These are phyloP conservation scores for Saccharomycopsis javanensis DNA, from an alignment of 805 yeast genomes.

Conservation along the genomic window DNA sequence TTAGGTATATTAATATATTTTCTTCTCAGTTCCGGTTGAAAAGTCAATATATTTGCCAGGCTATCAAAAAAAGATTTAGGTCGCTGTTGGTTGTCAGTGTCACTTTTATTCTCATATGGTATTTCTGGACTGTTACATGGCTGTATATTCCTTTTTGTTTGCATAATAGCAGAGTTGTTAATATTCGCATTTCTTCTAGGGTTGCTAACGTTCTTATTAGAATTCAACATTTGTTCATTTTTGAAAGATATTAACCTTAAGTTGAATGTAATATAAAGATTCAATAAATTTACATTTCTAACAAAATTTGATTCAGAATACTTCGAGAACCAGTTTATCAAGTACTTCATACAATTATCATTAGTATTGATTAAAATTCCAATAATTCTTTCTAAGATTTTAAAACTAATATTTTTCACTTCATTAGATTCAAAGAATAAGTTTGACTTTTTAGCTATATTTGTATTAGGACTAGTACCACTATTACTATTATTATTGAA, in stretches of 20 bases:
- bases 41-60: conserved; percentile 14
- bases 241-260: conserved; percentile 29
- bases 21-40: conserved; percentile 18
- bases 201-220: neutral
- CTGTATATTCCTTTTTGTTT: neutral
- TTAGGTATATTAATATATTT: conserved; percentile 12
- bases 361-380: conserved; percentile 55
- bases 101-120: neutral
- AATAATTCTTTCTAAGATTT: conserved; percentile 54
- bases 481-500: neutral
- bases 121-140: neutral
- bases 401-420: conserved; percentile 50
- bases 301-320: conserved; percentile 35
- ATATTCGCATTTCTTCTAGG: neutral
- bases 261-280: conserved; percentile 71
- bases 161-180: neutral
- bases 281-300: conserved; percentile 54
- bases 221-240: neutral
- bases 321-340: conserved; percentile 49
- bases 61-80: neutral
- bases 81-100: neutral
- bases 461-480: conserved; percentile 4
- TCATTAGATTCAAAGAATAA: conserved; percentile 35
- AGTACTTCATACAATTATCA: conserved; percentile 30
- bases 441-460: neutral